Base-by-base conservation (phyloP, 2,329 filamentous ascomycete genomes). In the Tolypocladium ophioglossoides region DNA sequence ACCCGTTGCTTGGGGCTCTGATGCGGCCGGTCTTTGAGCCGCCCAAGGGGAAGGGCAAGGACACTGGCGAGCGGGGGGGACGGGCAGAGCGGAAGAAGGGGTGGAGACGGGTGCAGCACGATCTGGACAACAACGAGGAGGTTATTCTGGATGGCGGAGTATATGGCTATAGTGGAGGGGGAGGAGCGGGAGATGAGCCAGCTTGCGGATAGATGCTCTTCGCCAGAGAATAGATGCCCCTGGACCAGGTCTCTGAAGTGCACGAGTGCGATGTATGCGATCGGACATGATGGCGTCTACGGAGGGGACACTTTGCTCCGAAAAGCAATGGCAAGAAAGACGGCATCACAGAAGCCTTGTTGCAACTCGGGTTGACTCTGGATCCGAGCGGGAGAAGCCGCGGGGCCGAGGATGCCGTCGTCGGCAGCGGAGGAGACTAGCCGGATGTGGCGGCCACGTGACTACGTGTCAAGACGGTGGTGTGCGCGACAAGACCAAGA, bases 1-100 rank as follows among this genome's bases (percentile, higher is more conserved):
- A 90, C 58, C 87, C 86, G 2, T 67, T 89, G 34, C 70, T 89
- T 14, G 80, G 80, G 2, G 77, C 78, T 0, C 63, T 89, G 58
- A 85, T 90, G 59, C 77, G 80, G 59, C 87, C 87, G 0, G 78
- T 84, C 6, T 82, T 70, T 52, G 71, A 80, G n/a, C 12, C 44
- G 54, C 68, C 70, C 18, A 79, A 79, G 59, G 78, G 74, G 4
- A 81, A 84, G 61, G 79, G 73, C 27, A 49, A 54, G 22, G 54
- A 55, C 8, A 57, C 58, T 0, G 70, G 70, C 48, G 61, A 59
- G 14, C 61, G 62, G 38, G 63, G 61, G n/a, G 70, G 78, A 20
- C 70, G 78, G 24, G 70, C 72, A 37, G 69, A 75, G 49, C 68
- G 67, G 50, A 70, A 66, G 20, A 73, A 70, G 37, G 70, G 72